Evolutionary conservation across 768 basidiomycete species (phyloP).

Genomic region (Dictyophora rubrovolvata): DNA sequence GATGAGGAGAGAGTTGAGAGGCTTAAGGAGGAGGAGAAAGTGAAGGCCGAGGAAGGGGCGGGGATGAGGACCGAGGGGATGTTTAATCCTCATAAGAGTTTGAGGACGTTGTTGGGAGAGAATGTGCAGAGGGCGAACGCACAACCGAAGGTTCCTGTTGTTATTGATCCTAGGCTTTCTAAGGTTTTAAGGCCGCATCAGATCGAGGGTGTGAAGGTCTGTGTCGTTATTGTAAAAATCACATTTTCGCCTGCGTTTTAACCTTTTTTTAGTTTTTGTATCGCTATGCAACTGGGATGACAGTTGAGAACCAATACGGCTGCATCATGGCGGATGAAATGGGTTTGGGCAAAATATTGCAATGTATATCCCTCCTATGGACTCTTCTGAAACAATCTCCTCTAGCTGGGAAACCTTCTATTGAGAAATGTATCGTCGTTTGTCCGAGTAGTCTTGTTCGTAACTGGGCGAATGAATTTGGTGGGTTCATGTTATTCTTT

Average conservation of each 20-base stretch:
- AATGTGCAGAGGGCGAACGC: conserved; percentile 55
- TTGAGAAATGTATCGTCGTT: conserved; percentile 96
- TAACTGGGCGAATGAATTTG: conserved; percentile 66
- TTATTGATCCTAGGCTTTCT: conserved; percentile 81
- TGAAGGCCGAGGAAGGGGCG: conserved; percentile 51
- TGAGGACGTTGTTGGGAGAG: conserved; percentile 69
- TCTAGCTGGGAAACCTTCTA: conserved; percentile 70
- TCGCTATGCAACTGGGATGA: conserved; percentile 87
- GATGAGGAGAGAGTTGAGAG: conserved; percentile 73
- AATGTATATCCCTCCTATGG: conserved; percentile 94
- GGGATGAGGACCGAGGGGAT: conserved; percentile 59
- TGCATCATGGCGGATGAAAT: conserved; percentile 99
- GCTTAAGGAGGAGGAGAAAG: conserved; percentile 62
- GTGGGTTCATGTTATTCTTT: conserved; percentile 37
- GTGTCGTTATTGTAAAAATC: conserved; percentile 13
- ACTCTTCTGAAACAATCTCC: conserved; percentile 94
- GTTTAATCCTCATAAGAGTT: conserved; percentile 87
- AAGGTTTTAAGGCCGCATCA: conserved; percentile 96
- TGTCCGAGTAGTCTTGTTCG: conserved; percentile 95
- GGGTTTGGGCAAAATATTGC: conserved; percentile 94
- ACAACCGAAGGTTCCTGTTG: conserved; percentile 81
- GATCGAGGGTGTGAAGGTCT: conserved; percentile 92
- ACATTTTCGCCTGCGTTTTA: background rate
- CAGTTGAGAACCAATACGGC: conserved; percentile 71
- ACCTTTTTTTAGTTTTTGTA: conserved; percentile 68